Evolutionary conservation across 805 yeast genomes (phyloP), one percentile per base, ranked within the genome.

Genomic region (Pichia manshurica): DNA sequence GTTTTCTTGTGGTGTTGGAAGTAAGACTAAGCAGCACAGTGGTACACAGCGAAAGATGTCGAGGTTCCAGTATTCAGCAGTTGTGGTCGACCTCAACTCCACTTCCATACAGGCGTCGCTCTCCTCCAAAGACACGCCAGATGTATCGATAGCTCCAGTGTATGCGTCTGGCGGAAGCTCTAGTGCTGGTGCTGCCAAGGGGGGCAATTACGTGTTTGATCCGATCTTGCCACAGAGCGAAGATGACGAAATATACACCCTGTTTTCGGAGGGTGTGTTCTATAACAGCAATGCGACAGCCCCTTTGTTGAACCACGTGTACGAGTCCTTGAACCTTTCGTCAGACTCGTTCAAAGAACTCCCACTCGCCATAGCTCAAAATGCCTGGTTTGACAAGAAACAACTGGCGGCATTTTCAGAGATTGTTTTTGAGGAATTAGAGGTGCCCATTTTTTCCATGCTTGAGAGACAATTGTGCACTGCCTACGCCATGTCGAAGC

Each of bases 391-490:
- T 60, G 74, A 83, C 19, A 66, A 73, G 51, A 77, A 79, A 54
- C 78, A 76, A 58, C 75, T 78, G 54, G 60, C 71, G 10, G 74
- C 75, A 45, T 73, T 85, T 12, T 74, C 82, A 40, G 87, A 87
- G 57, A 61, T 84, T 41, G 95, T 87, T 3, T 85, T 90, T 62
- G 90, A 84, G 58, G 77, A 74, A 47, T 71, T 87, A 37, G 69
- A 80, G 42, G 87, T 87, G 10, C 96, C 96, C 0, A 75, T 84
- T 8, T 79, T 90, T 57, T 81, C 88, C 22, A 68, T 89, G 39
- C 77, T 86, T 20, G 82, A 85, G 60, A 77, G 82, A 34, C 95
- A 96, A 6, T 67, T 90, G 46, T 85, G 91, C 32, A 82, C 81
- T 42, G 77, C 87, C 3, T 83, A 84, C 61, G 82, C 89, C n/a